Evolutionary conservation across 179 eudicot genomes (phyloP).

Genomic region (Spinacia oleracea): DNA sequence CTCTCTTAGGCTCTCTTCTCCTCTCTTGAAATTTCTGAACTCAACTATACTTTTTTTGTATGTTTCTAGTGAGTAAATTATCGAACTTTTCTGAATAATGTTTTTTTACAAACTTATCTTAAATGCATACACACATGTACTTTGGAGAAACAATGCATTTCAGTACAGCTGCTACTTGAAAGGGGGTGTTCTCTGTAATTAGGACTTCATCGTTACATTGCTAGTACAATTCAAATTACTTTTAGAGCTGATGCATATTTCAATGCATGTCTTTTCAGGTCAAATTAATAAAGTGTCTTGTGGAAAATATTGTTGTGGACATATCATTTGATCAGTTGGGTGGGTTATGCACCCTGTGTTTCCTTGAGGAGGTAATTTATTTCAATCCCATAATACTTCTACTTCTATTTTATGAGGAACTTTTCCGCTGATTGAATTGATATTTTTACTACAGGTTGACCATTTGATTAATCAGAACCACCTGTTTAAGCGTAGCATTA

Average conservation of each 20-base stretch:
- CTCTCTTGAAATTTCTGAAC: not conserved
- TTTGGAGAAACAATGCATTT: not conserved
- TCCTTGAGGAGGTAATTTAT: conserved; percentile 78
- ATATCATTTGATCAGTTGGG: conserved; percentile 95
- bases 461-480: conserved; percentile 76
- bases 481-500: conserved; percentile 91
- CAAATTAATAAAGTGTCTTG: conserved; percentile 89
- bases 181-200: too few species aligned
- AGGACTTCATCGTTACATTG: not conserved
- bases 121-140: not conserved
- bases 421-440: not conserved
- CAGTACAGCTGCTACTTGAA: not conserved
- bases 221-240: not conserved
- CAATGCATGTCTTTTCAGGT: conserved; percentile 48
- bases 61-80: too few species aligned
- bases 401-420: not conserved
- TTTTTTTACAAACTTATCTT: too few species aligned
- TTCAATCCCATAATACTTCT: not conserved
- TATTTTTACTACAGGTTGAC: conserved; percentile 63
- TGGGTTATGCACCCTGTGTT: conserved; percentile 91
- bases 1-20: not conserved
- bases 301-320: conserved; percentile 92
- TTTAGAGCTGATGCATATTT: not conserved
- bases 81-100: too few species aligned
- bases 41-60: not conserved